Percentiles rank a stretch among this genome's conserved stretches.
phyloP scores from a whole-genome alignment of 2,329 filamentous ascomycete species.

The Exophiala mesophila region DNA sequence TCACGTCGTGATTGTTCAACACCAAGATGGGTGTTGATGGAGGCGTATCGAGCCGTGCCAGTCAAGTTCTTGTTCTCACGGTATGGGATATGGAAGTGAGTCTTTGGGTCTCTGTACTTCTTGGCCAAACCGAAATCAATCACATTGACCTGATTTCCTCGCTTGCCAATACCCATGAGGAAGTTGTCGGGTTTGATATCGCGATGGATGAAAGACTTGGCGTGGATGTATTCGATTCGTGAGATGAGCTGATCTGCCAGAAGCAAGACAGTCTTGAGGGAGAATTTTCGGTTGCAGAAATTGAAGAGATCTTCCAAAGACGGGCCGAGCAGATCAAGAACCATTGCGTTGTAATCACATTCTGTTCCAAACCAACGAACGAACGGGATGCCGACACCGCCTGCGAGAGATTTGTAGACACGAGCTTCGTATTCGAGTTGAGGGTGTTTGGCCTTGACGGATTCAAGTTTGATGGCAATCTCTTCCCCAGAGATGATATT shows the following conservation, averaged over 20 bases:
- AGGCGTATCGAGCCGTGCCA: slow-evolving; percentile 95
- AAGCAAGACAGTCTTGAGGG: slow-evolving; percentile 93
- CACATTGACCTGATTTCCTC: slow-evolving; percentile 98
- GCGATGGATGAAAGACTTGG: slow-evolving; percentile 98
- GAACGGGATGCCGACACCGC: slow-evolving; percentile 95
- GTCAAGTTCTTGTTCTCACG: slow-evolving; percentile 99
- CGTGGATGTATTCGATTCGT: slow-evolving; percentile 98
- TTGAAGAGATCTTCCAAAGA: slow-evolving; percentile 98
- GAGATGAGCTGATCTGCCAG: slow-evolving; percentile 98
- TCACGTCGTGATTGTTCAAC: slow-evolving; percentile 99
- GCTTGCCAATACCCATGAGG: slow-evolving; percentile 98
- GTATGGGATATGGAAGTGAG: slow-evolving; percentile 99
- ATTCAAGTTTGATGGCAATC: slow-evolving; percentile 99
- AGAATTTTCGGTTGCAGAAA: slow-evolving; percentile 99
- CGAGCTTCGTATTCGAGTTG: slow-evolving; percentile 98
- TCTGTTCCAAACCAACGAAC: slow-evolving; percentile 99
- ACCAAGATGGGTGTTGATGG: slow-evolving; percentile 97
- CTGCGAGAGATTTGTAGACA: slow-evolving; percentile 79
- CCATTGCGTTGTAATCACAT: slow-evolving; percentile 99
- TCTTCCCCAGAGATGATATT: slow-evolving; percentile 99
- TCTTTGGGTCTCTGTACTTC: slow-evolving; percentile 99
- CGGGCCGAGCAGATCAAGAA: slow-evolving; percentile 91
- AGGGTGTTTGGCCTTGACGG: slow-evolving; percentile 98
- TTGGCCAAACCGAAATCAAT: slow-evolving; percentile 99
- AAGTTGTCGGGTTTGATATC: slow-evolving; percentile 99